Evolutionary conservation across 1,284 basidiomycete species (phyloP).

Genomic region (Ganoderma sinense): DNA sequence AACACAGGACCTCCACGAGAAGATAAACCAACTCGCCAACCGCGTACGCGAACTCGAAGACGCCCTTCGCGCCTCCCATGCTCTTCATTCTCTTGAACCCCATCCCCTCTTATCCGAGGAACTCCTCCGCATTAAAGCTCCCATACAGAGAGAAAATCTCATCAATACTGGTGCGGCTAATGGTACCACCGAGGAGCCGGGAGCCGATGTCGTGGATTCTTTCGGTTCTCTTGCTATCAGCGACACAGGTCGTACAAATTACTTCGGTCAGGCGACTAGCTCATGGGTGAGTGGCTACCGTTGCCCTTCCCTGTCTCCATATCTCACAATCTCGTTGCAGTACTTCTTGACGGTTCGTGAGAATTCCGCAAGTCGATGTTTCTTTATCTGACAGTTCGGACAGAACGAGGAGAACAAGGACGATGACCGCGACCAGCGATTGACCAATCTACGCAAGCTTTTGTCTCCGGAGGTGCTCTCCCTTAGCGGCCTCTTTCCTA

Average conservation of each 20-base stretch:
- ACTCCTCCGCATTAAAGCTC: slow-evolving; percentile 73
- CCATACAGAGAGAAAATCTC: slow-evolving; percentile 68
- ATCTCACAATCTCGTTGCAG: slow-evolving; percentile 43
- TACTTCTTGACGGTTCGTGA: slow-evolving; percentile 71
- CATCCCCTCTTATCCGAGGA: slow-evolving; percentile 77
- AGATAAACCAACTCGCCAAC: slow-evolving; percentile 75
- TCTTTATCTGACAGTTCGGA: slow-evolving; percentile 14
- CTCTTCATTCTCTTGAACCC: slow-evolving; percentile 61
- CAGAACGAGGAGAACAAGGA: slow-evolving; percentile 70
- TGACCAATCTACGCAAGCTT: slow-evolving; percentile 57
- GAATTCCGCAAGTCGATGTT: slow-evolving; percentile 9
- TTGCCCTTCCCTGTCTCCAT: slow-evolving; percentile 12
- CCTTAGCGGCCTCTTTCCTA: slow-evolving; percentile 70
- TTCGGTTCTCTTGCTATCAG: slow-evolving; percentile 79
- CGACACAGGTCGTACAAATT: slow-evolving; percentile 72
- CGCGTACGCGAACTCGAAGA: slow-evolving; percentile 85
- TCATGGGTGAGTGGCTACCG: slow-evolving; percentile 65
- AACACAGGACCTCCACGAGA: slow-evolving; percentile 83
- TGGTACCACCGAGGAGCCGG: slow-evolving; percentile 53
- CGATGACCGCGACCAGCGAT: slow-evolving; percentile 56
- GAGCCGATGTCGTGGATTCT: slow-evolving; percentile 77
- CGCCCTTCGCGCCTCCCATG: slow-evolving; percentile 65
- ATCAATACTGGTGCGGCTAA: slow-evolving; percentile 30
- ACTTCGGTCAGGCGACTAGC: slow-evolving; percentile 77
- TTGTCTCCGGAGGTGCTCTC: slow-evolving; percentile 68